Conservation (phyloP, 805 yeast species). For the Wickerhamiella shivajii region DNA sequence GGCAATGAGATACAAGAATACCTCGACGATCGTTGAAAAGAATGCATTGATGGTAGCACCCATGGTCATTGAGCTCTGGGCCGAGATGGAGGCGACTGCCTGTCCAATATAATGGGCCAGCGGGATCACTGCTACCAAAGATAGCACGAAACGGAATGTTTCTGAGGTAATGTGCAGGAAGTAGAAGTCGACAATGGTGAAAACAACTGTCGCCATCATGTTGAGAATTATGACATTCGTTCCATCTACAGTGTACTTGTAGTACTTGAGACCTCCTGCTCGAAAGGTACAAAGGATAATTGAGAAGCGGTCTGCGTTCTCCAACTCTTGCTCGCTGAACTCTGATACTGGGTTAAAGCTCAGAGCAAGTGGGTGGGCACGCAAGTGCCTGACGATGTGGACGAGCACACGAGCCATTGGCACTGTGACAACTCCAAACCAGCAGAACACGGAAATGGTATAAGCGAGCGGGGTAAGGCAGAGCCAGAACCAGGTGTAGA, state of each 20-base stretch:
- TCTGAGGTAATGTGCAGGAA: slow-evolving; percentile 37
- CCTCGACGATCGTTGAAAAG: slow-evolving; percentile 90
- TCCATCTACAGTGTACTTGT: slow-evolving; percentile 92
- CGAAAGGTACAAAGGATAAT: slow-evolving; percentile 82
- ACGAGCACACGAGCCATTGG: slow-evolving; percentile 79
- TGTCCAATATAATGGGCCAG: slow-evolving; percentile 95
- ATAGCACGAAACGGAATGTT: slow-evolving; percentile 51
- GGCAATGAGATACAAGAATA: slow-evolving; percentile 85
- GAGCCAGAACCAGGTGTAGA: slow-evolving; percentile 55
- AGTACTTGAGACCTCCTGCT: slow-evolving; percentile 83
- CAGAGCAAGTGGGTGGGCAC: slow-evolving; percentile 85
- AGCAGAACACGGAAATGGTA: slow-evolving; percentile 43
- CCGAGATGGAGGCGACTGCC: slow-evolving; percentile 97
- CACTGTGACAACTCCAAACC: slow-evolving; percentile 77
- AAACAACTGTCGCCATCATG: slow-evolving; percentile 59
- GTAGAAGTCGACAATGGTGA: slow-evolving; percentile 69
- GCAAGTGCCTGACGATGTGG: slow-evolving; percentile 57
- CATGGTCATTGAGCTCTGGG: slow-evolving; percentile 96
- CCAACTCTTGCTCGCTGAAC: slow-evolving; percentile 28
- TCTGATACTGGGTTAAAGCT: slow-evolving; percentile 41
- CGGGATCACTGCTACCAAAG: slow-evolving; percentile 78
- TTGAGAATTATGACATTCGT: slow-evolving; percentile 88
- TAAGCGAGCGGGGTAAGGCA: slow-evolving; percentile 53
- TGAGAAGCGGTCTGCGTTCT: slow-evolving; percentile 22
- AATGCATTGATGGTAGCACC: slow-evolving; percentile 98